Evolutionary conservation across 768 basidiomycete genomes (phyloP).

Genomic region (Leccinum ochraceum): DNA sequence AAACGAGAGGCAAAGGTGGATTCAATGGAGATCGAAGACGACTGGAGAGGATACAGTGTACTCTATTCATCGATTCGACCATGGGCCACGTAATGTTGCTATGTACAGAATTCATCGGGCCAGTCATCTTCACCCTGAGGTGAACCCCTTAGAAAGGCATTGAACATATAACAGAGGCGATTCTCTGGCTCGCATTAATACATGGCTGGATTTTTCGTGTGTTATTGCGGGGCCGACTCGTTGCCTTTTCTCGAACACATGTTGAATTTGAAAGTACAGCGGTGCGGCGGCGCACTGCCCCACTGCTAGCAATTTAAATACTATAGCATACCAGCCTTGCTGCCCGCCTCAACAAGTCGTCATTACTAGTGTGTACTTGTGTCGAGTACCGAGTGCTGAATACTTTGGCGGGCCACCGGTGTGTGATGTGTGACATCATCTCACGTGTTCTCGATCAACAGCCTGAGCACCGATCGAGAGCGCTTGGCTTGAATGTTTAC

Average conservation of each 20-base stretch:
- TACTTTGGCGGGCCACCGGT: not conserved
- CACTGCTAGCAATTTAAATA: too few species aligned
- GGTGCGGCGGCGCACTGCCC: too few species aligned
- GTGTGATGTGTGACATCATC: slow-evolving; percentile 21
- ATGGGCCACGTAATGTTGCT: not conserved
- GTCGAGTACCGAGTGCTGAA: not conserved
- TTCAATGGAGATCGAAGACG: not conserved
- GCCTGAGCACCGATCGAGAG: slow-evolving; percentile 9
- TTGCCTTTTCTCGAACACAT: too few species aligned
- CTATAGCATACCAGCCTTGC: too few species aligned
- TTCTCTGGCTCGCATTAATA: not conserved
- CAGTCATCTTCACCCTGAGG: not conserved
- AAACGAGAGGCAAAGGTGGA: not conserved
- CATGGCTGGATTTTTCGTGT: too few species aligned
- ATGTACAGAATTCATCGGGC: not conserved
- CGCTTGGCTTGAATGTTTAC: not conserved
- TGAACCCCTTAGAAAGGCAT: not conserved
- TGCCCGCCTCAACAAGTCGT: not conserved
- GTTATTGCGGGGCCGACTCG: too few species aligned
- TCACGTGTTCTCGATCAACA: slow-evolving; percentile 22
- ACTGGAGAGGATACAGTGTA: not conserved
- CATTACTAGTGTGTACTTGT: not conserved
- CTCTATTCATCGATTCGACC: not conserved
- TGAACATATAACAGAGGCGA: not conserved
- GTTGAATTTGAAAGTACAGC: too few species aligned